Evolutionary conservation across 2,329 filamentous ascomycete genomes (phyloP), one percentile per base, ranked within the genome.

Genomic region (Venturia pyrina): DNA sequence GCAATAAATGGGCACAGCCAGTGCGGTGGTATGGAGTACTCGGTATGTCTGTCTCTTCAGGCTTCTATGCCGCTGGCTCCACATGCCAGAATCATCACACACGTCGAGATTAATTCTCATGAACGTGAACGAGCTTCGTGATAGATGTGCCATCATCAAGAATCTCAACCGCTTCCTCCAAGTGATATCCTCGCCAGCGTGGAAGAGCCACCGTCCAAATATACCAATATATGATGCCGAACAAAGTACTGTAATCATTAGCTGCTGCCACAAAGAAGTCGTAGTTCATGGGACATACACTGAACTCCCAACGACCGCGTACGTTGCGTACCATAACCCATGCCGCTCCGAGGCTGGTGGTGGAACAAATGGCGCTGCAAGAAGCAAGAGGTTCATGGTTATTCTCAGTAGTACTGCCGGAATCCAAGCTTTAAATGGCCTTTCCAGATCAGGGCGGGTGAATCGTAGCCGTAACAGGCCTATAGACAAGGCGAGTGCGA

Each of bases 111-210:
- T 21, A 53, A 2, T 28, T 21, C 21, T 53, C 48, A 28, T 53
- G 48, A 8, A 66, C 44, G 19, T 62, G 65, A 17, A 80, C 74
- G 5, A 90, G 76, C 67, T 80, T 84, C 0, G 85, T 90, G 63
- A 91, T 81, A 1, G 80, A 82, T 0, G 87, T 91, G 0, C 89
- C 89, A 73, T 91, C 89, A 28, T 80, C 78, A 24, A 91, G 74
- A 0, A 85, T 77, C 46, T 83, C 82, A 2, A 78, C 78, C 66
- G 83, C 80, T 69, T 90, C 87, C 70, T 89, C 85, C 1, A 91
- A 59, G 17, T 73, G 80, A 71, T 89, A 89, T 0, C 82, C 81
- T 63, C 82, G 79, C 75, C 82, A 82, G 53, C 75, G 77, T 1
- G 89, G 89, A 32, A 91, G 72, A 0, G 84, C 68, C 3, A 85